These are phyloP conservation scores for Aspergillus aculeatus DNA, from an alignment of 2,329 filamentous ascomycete genomes.

Conservation along the genomic window DNA sequence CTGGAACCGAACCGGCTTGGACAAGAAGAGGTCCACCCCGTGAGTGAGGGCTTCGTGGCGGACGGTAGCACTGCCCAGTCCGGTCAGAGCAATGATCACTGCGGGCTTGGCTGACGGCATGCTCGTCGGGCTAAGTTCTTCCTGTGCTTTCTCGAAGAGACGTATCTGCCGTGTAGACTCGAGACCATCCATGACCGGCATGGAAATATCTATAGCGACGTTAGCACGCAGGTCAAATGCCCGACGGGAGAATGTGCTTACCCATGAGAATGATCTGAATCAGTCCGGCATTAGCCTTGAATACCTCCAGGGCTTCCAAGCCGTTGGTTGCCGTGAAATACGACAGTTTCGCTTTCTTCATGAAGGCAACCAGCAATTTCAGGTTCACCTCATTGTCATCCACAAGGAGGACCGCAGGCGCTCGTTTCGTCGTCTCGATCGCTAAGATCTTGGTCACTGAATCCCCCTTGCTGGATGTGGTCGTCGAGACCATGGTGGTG, in stretches of 20 bases:
- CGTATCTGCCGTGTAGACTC: neutral
- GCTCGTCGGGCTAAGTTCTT: slow-evolving; percentile 1
- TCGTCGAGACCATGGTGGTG: slow-evolving; percentile 13
- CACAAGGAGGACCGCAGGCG: slow-evolving; percentile 28
- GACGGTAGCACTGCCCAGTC: slow-evolving; percentile 29
- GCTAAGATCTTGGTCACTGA: neutral
- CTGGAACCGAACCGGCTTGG: slow-evolving; percentile 29
- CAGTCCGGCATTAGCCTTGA: slow-evolving; percentile 8
- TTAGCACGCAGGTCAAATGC: slow-evolving; percentile 24
- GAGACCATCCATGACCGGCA: slow-evolving; percentile 35
- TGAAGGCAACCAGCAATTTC: slow-evolving; percentile 1
- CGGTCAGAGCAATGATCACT: slow-evolving; percentile 32
- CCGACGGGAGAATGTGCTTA: slow-evolving; percentile 4
- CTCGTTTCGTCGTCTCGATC: neutral
- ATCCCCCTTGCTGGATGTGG: slow-evolving; percentile 29
- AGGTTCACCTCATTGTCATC: slow-evolving; percentile 43
- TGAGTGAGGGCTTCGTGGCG: slow-evolving; percentile 32
- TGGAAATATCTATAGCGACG: slow-evolving; percentile 29
- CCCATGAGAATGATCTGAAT: slow-evolving; percentile 28
- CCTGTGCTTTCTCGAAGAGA: neutral
- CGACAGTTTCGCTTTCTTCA: slow-evolving; percentile 15
- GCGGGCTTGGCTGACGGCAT: slow-evolving; percentile 7
- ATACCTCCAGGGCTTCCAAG: slow-evolving; percentile 20
- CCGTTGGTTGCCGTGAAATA: slow-evolving; percentile 20
- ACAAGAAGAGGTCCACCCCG: slow-evolving; percentile 35